Evolutionary conservation across 1,284 basidiomycete species (phyloP), one percentile per base, ranked within the genome.

Genomic region (Bjerkandera adusta): DNA sequence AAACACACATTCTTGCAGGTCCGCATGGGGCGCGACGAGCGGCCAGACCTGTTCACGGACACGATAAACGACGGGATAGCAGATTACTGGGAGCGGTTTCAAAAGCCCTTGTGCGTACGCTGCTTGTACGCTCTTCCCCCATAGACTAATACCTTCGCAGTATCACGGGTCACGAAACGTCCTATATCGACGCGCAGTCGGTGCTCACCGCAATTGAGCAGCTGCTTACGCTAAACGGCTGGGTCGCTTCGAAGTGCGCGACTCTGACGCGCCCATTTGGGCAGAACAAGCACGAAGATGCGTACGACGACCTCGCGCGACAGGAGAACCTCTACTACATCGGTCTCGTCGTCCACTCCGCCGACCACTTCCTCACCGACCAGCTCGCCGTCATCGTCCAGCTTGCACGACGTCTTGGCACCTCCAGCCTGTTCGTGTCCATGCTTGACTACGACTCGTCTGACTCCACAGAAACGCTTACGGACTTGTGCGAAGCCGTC

Each of bases 221-320:
- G 55, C 75, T 97, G 1, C 75, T 97, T 18, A 86, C 89, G 16
- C 79, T 97, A 49, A 96, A 97, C 61, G 94, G 94, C n/a, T 97
- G 94, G 94, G 94, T 95, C n/a, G 91, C 92, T n/a, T 92, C 91
- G 7, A 83, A 91, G 29, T 97, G 93, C 66, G 91, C 92, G 6
- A 93, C 89, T 3, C 78, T 97, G 36, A 81, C 81, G 3, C 83
- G 94, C 13, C 94, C 94, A 1, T 97, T 97, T 60, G 90, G 90
- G 10, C 87, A 92, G 62, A 91, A 90, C 68, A 84, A 81, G 57
- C 73, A 81, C 50, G 87, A 94, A 45, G 84, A 89, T 56, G 78
- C 86, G 24, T 97, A 93, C 66, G 88, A 91, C 57, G 92, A 94
- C 62, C 81, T 97, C 49, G 83, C 85, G 15, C 74, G 75, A 26